Evolutionary conservation across 202 grass and related monocot species (phyloP), one percentile per base, ranked within the genome.

Genomic region (Miscanthus sacchariflorus): DNA sequence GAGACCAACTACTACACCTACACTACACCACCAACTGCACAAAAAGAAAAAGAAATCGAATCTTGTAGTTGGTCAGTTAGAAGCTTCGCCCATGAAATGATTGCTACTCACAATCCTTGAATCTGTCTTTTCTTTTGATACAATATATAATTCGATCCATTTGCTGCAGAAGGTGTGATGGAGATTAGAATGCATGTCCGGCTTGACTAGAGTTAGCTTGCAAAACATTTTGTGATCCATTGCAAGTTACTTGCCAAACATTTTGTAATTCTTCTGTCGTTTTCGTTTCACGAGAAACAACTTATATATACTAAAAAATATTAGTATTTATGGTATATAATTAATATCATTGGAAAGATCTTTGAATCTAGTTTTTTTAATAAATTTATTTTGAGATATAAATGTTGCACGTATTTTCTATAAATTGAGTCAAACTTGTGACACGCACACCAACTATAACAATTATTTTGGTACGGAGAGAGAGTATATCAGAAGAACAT

Each of bases 151-250:
- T 68, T 81, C 3, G n/a, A 30, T 75, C 43, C 35, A 74, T 50
- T 49, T 35, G 2, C 68, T 43, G 50, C 42, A 74, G 25, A 48
- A 9, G 43, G 43, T 49, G 14, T 9, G 44, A 49, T 75, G 43
- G 72, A 75, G 59, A 38, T 38, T 38, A 38, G 5, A 46, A n/a
- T 30, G 19, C 64, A 74, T 49, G 68, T 74, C 72, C 71, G 58
- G 81, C 68, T 87, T 91, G 75, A 69, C 80, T 69, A 48, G 27
- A 58, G 61, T 88, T 84, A 91, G 89, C 81, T 91, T 58, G 75
- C 85, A 81, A 50, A 88, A 79, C 39, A 24, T 50, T 50, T 63
- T 79, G 48, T 70, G 59, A 76, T 61, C 49, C 12, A 38, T 5
- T 38, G 36, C 36, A 59, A 80, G 6, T 40, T 84, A 59, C 45